phyloP scores from a whole-genome alignment of 2,329 filamentous ascomycete genomes.

The Penicillium sp. region DNA sequence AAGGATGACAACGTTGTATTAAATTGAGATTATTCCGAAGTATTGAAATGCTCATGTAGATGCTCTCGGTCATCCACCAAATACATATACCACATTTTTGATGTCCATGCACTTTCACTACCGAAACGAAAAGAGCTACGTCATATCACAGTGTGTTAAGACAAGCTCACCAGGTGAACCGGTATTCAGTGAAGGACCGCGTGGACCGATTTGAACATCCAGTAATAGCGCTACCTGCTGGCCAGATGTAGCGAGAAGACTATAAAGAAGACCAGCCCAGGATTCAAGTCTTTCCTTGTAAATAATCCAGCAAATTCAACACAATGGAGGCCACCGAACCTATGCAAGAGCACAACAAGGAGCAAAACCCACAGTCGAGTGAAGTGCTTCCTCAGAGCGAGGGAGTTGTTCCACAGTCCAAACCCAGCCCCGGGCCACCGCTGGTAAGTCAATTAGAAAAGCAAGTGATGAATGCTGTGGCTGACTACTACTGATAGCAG shows the following conservation, averaged over 20 bases:
- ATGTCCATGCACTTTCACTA: too few relatives aligned
- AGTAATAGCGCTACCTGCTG: neutral
- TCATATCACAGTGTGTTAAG: neutral
- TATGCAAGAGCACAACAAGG: neutral
- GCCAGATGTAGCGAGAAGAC: neutral
- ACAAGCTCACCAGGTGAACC: neutral
- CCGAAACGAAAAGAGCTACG: too few relatives aligned
- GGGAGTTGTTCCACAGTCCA: neutral
- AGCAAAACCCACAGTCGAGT: neutral
- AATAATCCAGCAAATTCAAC: neutral
- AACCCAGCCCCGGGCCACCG: neutral
- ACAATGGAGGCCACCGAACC: neutral
- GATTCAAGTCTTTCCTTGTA: neutral
- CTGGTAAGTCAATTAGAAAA: neutral
- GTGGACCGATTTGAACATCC: neutral
- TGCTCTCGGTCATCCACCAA: too few relatives aligned
- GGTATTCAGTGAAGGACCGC: neutral
- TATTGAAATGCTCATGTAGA: too few relatives aligned
- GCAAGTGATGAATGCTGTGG: neutral
- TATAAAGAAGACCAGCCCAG: neutral
- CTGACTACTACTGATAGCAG: slow-evolving; percentile 2
- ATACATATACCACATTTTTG: too few relatives aligned
- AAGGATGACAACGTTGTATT: too few relatives aligned
- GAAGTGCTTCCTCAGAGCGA: neutral
- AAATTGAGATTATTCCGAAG: too few relatives aligned